Percentiles rank a stretch among this genome's conserved stretches.
These are phyloP conservation scores for Castanea mollissima DNA, from an alignment of 306 rosid species.

Conservation along the genomic window DNA sequence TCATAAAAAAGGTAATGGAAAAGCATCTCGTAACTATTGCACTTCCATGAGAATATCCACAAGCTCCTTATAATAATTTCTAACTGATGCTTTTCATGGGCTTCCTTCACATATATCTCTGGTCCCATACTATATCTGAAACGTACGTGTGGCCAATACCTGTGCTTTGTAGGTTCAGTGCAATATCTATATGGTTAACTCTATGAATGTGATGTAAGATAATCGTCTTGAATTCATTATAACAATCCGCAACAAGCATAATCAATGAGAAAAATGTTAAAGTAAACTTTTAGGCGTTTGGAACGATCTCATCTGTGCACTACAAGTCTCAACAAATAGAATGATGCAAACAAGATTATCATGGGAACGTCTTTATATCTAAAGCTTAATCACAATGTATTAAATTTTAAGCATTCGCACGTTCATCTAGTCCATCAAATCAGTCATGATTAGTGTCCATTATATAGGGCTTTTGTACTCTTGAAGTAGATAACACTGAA, in stretches of 20 bases:
- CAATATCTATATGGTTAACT: background rate
- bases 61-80: constrained; percentile 31
- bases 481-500: constrained; percentile 7
- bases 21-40: constrained; percentile 14
- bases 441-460: constrained; percentile 28
- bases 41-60: constrained; percentile 23
- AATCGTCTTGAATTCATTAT: constrained; percentile 29
- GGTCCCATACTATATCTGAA: constrained; percentile 36
- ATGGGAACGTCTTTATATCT: background rate
- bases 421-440: constrained; percentile 17
- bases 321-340: constrained; percentile 11
- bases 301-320: background rate
- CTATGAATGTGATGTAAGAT: background rate
- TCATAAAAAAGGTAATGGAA: constrained; percentile 8
- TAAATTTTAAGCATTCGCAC: constrained; percentile 38
- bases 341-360: constrained; percentile 31
- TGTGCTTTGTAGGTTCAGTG: constrained; percentile 28
- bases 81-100: constrained; percentile 30
- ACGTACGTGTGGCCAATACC: constrained; percentile 42
- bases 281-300: background rate
- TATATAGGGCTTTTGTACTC: constrained; percentile 3
- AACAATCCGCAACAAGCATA: constrained; percentile 16
- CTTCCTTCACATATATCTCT: constrained; percentile 23
- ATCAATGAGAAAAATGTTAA: background rate
- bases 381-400: constrained; percentile 19